These are phyloP conservation scores for Limnanthes douglasii DNA, from an alignment of 345 rosid species.

Conservation along the genomic window DNA sequence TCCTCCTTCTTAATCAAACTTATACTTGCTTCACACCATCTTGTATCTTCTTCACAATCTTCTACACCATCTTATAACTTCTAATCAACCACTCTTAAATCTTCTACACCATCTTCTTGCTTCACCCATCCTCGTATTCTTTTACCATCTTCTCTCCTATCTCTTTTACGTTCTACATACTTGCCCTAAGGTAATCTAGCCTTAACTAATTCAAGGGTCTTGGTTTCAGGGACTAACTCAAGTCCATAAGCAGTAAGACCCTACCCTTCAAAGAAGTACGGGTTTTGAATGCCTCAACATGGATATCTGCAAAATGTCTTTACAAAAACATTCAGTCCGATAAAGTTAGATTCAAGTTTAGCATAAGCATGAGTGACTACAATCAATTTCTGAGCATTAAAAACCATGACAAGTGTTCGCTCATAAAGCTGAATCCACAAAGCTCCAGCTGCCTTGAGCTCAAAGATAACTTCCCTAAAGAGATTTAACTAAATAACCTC, in stretches of 20 bases:
- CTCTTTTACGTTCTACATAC: too few species aligned
- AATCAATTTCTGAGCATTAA: slow-evolving; percentile 63
- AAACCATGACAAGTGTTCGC: slow-evolving; percentile 83
- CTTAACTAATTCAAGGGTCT: slow-evolving; percentile 76
- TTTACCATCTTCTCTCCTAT: too few species aligned
- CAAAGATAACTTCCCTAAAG: slow-evolving; percentile 70
- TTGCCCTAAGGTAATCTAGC: slow-evolving; percentile 63
- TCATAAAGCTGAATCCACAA: slow-evolving; percentile 91
- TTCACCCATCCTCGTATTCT: too few species aligned
- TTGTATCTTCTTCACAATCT: too few species aligned
- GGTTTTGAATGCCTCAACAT: slow-evolving; percentile 63
- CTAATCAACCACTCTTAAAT: too few species aligned
- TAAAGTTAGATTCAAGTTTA: slow-evolving; percentile 59
- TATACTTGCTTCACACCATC: too few species aligned
- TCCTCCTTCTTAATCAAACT: too few species aligned
- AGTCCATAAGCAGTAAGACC: slow-evolving; percentile 66
- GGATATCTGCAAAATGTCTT: slow-evolving; percentile 96
- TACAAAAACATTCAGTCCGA: slow-evolving; percentile 72
- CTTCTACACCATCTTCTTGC: too few species aligned
- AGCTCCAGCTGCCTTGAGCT: slow-evolving; percentile 96
- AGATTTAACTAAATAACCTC: slow-evolving; percentile 3
- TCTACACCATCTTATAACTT: too few species aligned
- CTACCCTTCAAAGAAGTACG: slow-evolving; percentile 82
- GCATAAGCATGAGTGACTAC: slow-evolving; percentile 75
- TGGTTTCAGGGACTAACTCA: slow-evolving; percentile 80